Conservation (phyloP, 768 basidiomycete genomes). For the Boletus rubroflammeus region DNA sequence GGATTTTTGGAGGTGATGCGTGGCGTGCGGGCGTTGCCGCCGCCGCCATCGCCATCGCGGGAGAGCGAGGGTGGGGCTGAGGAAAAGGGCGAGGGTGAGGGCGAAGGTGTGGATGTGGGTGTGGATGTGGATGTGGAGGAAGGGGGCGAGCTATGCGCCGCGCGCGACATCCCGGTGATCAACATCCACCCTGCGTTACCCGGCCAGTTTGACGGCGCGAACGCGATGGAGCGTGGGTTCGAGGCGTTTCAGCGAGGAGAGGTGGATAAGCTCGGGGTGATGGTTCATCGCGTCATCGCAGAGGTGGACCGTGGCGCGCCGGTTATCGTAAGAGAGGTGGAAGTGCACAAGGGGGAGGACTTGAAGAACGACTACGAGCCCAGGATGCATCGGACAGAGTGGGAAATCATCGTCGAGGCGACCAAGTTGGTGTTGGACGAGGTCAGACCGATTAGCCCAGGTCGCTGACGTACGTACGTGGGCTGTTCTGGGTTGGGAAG, state of each 20-base stretch:
- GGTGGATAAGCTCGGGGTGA: constrained; percentile 73
- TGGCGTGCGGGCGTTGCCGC: constrained; percentile 34
- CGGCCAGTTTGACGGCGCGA: constrained; percentile 93
- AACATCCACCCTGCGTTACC: constrained; percentile 97
- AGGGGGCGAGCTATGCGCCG: constrained; percentile 25
- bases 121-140: constrained; percentile 24
- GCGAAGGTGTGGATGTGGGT: neutral
- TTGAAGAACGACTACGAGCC: constrained; percentile 63
- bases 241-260: constrained; percentile 85
- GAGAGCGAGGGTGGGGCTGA: neutral
- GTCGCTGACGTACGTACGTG: neutral
- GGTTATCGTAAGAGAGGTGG: constrained; percentile 74
- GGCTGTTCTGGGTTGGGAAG: neutral
- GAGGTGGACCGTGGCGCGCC: constrained; percentile 94
- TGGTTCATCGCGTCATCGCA: constrained; percentile 92
- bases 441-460: constrained; percentile 28
- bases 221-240: constrained; percentile 85
- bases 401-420: constrained; percentile 87
- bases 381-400: constrained; percentile 80
- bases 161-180: constrained; percentile 71
- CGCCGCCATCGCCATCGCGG: neutral
- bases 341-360: constrained; percentile 67
- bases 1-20: constrained; percentile 67
- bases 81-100: neutral
- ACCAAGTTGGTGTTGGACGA: constrained; percentile 67